Evolutionary conservation across 768 basidiomycete genomes (phyloP).

Genomic region (Galerina marginata): DNA sequence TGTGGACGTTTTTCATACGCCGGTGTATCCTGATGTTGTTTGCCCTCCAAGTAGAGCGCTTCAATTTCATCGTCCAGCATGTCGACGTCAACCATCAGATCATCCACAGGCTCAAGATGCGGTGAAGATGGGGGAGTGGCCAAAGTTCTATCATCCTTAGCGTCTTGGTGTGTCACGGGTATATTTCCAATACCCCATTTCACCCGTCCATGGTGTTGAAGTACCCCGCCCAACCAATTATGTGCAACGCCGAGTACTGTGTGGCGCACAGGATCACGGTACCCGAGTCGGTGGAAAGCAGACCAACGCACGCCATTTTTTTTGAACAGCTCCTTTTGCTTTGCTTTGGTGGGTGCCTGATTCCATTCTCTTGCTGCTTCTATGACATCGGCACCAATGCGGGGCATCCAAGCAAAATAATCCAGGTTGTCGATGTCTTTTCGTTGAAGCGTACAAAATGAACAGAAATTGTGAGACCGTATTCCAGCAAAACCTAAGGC

Average conservation of each 20-base stretch:
- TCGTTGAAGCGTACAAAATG: constrained; percentile 19
- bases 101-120: too few relatives aligned
- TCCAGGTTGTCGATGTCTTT: constrained; percentile 14
- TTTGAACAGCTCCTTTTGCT: constrained; percentile 13
- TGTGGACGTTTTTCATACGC: not conserved
- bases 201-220: constrained; percentile 8
- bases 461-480: constrained; percentile 23
- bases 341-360: constrained; percentile 21
- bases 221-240: constrained; percentile 30
- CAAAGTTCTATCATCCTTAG: too few relatives aligned
- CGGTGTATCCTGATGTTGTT: not conserved
- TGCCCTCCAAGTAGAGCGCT: constrained; percentile 1
- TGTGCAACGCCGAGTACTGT: constrained; percentile 29
- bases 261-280: constrained; percentile 28
- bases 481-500: constrained; percentile 24
- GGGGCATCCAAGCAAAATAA: constrained; percentile 5
- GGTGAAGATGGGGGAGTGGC: too few relatives aligned
- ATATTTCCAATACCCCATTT: too few relatives aligned
- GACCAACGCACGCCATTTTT: constrained; percentile 27
- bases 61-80: constrained; percentile 10
- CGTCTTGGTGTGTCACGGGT: too few relatives aligned
- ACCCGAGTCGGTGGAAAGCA: constrained; percentile 22
- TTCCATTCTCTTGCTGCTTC: constrained; percentile 14
- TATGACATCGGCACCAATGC: constrained; percentile 17
- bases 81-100: too few relatives aligned